Percentiles rank a stretch among this genome's conserved stretches.
Evolutionary conservation across 208 protist species (phyloP).

Genomic region (Leishmania gerbilli): DNA sequence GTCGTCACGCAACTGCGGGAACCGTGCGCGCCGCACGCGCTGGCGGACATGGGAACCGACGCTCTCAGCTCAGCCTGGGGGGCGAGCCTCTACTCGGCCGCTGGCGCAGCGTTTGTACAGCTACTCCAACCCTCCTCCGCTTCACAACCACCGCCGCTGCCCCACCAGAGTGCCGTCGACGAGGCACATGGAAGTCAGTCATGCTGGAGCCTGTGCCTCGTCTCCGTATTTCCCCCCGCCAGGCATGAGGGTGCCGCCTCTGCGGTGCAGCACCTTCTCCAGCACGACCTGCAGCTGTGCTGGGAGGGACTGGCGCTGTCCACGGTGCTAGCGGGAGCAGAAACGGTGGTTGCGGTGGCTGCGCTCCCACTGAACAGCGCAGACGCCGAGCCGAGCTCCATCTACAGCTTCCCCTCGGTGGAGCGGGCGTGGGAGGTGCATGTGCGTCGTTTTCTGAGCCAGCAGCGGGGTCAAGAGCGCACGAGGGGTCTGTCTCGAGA

Average conservation of each 20-base stretch:
- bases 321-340: background rate
- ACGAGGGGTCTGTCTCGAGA: background rate
- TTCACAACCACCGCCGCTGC: background rate
- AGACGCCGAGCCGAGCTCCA: conserved; percentile 4
- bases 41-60: conserved; percentile 5
- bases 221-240: background rate
- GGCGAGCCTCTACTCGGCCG: conserved; percentile 15
- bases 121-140: background rate
- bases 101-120: conserved; percentile 12
- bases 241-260: conserved; percentile 4
- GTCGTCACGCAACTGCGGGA: conserved; percentile 5
- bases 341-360: conserved; percentile 21
- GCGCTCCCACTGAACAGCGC: conserved; percentile 29
- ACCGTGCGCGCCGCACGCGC: conserved; percentile 16
- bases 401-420: conserved; percentile 49
- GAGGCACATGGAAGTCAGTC: background rate
- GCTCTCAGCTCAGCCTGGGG: conserved; percentile 11
- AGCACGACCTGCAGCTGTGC: conserved; percentile 21
- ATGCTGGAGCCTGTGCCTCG: background rate
- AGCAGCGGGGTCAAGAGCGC: background rate
- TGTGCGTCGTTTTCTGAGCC: conserved; percentile 3
- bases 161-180: background rate
- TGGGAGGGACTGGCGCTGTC: conserved; percentile 29
- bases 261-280: conserved; percentile 21
- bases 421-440: conserved; percentile 48